Evolutionary conservation across 257 asterid species (phyloP).

Genomic region (Solanum sejunctum): DNA sequence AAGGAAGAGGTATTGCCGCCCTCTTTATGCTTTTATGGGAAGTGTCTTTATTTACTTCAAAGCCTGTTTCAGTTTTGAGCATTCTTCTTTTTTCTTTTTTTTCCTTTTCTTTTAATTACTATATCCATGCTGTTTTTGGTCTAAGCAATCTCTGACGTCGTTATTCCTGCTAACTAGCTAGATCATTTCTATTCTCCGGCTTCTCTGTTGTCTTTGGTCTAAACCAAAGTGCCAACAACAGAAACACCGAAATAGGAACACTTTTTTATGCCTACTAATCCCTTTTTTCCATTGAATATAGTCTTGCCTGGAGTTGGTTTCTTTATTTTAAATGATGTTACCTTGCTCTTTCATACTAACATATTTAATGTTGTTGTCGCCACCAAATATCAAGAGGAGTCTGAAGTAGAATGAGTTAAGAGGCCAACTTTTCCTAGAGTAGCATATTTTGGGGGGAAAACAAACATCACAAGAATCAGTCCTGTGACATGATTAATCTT

Average conservation of each 20-base stretch:
- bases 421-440: not conserved
- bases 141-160: not conserved
- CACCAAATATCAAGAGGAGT: not conserved
- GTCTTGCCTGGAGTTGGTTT: not conserved
- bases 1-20: constrained; percentile 67
- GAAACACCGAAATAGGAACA: not conserved
- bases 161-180: not conserved
- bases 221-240: not conserved
- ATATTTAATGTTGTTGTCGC: not conserved
- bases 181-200: not conserved
- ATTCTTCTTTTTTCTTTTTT: not conserved
- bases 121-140: not conserved
- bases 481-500: not conserved
- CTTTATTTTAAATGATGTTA: not conserved
- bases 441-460: not conserved
- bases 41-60: not conserved
- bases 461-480: not conserved
- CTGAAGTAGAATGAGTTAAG: not conserved
- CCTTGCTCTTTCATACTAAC: not conserved
- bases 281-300: not conserved
- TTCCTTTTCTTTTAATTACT: not conserved
- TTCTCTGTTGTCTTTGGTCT: not conserved
- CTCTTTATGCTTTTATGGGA: not conserved
- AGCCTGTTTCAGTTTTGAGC: not conserved
- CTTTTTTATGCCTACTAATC: not conserved